Evolutionary conservation across 2,329 filamentous ascomycete species (phyloP), one percentile per base, ranked within the genome.

Genomic region (Conoideocrella luteorostrata): DNA sequence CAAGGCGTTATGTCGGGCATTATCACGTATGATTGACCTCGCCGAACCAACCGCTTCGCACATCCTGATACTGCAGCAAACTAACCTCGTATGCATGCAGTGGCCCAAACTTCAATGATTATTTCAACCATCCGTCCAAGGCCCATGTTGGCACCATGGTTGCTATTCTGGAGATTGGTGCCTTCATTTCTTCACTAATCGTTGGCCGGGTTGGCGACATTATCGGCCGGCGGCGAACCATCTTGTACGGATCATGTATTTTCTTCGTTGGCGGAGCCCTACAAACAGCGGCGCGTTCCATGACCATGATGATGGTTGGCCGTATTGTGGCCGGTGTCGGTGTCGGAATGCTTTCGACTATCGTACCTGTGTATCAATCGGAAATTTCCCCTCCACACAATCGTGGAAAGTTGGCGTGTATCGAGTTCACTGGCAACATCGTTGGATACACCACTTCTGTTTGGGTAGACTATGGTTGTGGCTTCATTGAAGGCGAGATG

Each of bases 401-500:
- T 65, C 79, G 93, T 56, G 93, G 93, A 50, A 94, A 93, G 67
- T 75, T 98, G 49, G 93, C 91, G 20, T 97, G 93, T 64, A 97
- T 98, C 53, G 93, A 98, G 64, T 98, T 97, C 60, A 91, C 91
- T 0, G 93, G 93, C 43, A 98, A 98, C 66, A 95, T 98, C 50
- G 84, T 88, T 48, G 93, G 93, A 24, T 98, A 98, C 62, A 85
- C 91, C 43, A 89, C 88, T 42, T 97, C 91, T 55, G 91, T 97
- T 18, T 98, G 93, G 93, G 91, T 97, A 22, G 93, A 98, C 65
- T 98, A 97, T 67, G 91, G 93, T 57, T 96, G 90, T 66, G 93
- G 87, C 46, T 96, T 76, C 61, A 97, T 98, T 59, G 66, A 88
- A 49, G 87, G 74, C 56, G 73, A 97, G 62, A 76, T 84, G 69